Base-by-base conservation (phyloP, 768 basidiomycete species). In the Tulasnella sp. region DNA sequence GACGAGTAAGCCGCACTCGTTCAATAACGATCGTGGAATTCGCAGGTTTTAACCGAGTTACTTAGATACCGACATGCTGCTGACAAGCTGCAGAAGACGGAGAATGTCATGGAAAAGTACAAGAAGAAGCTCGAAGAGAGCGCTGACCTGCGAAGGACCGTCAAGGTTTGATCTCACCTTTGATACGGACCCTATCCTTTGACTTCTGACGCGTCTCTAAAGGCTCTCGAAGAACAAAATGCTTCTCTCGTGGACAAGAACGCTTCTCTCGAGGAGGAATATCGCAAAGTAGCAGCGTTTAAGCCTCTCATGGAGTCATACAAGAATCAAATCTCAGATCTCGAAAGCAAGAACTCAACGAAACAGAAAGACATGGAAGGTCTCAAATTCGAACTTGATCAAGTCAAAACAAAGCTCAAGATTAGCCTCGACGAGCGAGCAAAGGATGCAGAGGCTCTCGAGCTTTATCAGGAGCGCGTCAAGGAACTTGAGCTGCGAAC, bases 101-200 rank as follows among this genome's bases (percentile, higher is more conserved):
- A 99, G 84, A 96, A 96, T 81, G 96, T 97, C 37, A 93, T 97
- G 88, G 96, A 98, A 83, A 99, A 99, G 83, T 96, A 98, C 83
- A 97, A 96, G 85, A 96, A 94, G 87, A 99, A 99, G 84, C 87
- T 99, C 0, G 97, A 98, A 80, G 97, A 98, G 82, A 90, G 92
- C 4, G 94, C 93, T 17, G 94, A 97, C 79, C 79, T 82, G 34
- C 80, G 81, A 36, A 76, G 84, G 52, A 81, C 82, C 68, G 77
- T 86, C 73, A 84, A 85, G 79, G 85, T 85, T 67, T 38, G 82
- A 72, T n/a, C 4, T 22, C 58, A 22, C 70, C 54, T 77, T 15
- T 25, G 22, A 69, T 15, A 9, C 36, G 25, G 36, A 19, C 45
- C 12, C 34, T 39, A 5, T 34, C 1, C 9, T 22, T 2, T 74